These are phyloP conservation scores for Terfezia claveryi DNA, from an alignment of 495 filamentous ascomycete genomes.

Conservation along the genomic window DNA sequence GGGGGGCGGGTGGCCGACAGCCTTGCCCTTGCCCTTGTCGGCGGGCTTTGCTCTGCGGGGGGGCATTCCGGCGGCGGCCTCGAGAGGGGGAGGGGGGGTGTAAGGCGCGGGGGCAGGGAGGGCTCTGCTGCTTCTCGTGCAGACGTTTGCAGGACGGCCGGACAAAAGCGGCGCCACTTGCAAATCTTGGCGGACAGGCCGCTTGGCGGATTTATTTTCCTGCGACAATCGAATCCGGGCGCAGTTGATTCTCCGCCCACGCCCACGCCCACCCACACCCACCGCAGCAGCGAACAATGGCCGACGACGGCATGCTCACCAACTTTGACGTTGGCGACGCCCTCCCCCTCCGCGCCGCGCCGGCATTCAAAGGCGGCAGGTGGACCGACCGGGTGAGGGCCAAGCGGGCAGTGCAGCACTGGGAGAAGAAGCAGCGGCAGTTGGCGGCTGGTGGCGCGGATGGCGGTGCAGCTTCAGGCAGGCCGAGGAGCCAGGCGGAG, in stretches of 20 bases:
- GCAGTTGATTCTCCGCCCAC: no score
- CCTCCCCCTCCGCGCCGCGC: constrained; percentile 21
- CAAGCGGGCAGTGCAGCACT: constrained; percentile 43
- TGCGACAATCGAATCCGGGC: no score
- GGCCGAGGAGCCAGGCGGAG: constrained; percentile 8
- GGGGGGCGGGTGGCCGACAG: no score
- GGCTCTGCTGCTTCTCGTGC: no score
- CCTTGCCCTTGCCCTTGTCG: not conserved
- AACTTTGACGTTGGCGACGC: constrained; percentile 63
- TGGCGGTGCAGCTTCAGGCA: no score
- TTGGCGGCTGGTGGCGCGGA: constrained; percentile 9
- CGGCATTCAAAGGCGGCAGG: constrained; percentile 60
- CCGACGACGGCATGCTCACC: constrained; percentile 83
- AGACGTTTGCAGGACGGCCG: no score
- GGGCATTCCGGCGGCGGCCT: not conserved
- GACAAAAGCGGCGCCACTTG: no score
- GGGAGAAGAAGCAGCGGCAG: constrained; percentile 21
- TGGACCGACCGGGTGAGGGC: constrained; percentile 77
- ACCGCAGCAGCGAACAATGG: constrained; percentile 43
- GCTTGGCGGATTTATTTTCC: no score
- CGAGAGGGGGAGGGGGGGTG: no score
- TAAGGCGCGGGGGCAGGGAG: no score
- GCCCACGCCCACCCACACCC: not conserved
- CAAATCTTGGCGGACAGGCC: no score
- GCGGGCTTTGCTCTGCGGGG: not conserved